Percentiles rank a stretch among this genome's conserved stretches.
Evolutionary conservation across 306 rosid genomes (phyloP).

Genomic region (Trifolium dubium): DNA sequence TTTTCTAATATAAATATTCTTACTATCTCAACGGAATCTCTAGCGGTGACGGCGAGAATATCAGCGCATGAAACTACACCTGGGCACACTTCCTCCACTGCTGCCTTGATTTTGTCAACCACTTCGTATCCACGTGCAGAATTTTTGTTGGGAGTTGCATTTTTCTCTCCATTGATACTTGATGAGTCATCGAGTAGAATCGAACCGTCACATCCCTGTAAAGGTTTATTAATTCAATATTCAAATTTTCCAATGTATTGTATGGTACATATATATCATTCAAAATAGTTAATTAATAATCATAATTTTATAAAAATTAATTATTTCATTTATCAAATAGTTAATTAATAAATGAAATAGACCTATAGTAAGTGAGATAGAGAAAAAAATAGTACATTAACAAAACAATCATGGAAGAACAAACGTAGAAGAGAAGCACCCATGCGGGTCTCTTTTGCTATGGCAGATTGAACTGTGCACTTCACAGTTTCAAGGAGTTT

Average conservation of each 20-base stretch:
- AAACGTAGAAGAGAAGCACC: slow-evolving; percentile 96
- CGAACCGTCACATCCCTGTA: slow-evolving; percentile 92
- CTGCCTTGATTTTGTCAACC: slow-evolving; percentile 72
- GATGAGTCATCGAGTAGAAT: slow-evolving; percentile 79
- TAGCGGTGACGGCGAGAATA: slow-evolving; percentile 66
- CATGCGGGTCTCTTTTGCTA: slow-evolving; percentile 76
- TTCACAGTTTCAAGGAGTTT: slow-evolving; percentile 59
- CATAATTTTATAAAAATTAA: no score
- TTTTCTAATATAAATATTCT: neutral
- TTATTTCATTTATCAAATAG: no score
- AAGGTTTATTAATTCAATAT: neutral
- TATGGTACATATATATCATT: neutral
- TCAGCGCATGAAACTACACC: slow-evolving; percentile 89
- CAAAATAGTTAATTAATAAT: no score
- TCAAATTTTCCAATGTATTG: neutral
- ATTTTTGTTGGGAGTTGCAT: slow-evolving; percentile 66
- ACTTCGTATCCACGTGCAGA: slow-evolving; percentile 84
- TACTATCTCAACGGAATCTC: slow-evolving; percentile 74
- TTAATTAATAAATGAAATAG: no score
- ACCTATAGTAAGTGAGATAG: neutral
- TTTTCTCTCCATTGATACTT: slow-evolving; percentile 78
- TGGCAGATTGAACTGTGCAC: slow-evolving; percentile 58
- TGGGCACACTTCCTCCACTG: slow-evolving; percentile 70
- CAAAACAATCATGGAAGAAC: slow-evolving; percentile 91
- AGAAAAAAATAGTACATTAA: slow-evolving; percentile 53